phyloP scores from a whole-genome alignment of 495 filamentous ascomycete genomes.

The Neurospora pannonica region DNA sequence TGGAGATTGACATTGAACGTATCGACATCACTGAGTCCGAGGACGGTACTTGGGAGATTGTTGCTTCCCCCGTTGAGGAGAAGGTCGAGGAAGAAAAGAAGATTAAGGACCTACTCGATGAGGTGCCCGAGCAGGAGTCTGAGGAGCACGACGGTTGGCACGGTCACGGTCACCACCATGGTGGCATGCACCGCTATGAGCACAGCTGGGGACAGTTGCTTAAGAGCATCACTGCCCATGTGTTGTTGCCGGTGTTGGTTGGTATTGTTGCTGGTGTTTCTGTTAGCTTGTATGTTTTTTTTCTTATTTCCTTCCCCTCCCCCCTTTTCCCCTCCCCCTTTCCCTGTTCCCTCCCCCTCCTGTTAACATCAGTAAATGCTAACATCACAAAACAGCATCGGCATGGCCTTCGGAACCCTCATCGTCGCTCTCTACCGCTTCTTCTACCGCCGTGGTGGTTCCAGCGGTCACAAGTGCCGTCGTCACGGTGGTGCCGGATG shows the following conservation, averaged over 20 bases:
- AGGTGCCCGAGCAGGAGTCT: not conserved
- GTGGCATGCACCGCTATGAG: constrained; percentile 8
- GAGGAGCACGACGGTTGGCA: not conserved
- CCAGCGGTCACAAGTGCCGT: constrained; percentile 17
- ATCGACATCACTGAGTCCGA: not conserved
- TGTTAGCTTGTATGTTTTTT: constrained; percentile 37
- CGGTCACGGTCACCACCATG: constrained; percentile 15
- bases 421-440: constrained; percentile 37
- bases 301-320: not conserved
- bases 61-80: not conserved
- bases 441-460: constrained; percentile 17
- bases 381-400: constrained; percentile 24
- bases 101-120: not conserved
- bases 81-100: not conserved
- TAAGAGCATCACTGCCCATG: constrained; percentile 36
- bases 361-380: too few species aligned
- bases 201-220: constrained; percentile 34
- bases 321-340: not conserved
- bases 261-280: constrained; percentile 45
- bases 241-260: constrained; percentile 42
- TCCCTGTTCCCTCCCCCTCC: too few species aligned
- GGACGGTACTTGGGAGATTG: not conserved
- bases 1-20: not conserved
- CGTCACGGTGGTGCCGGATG: not conserved
- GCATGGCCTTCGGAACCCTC: constrained; percentile 42